These are phyloP conservation scores for Blastobotrys apis DNA, from an alignment of 1,139 yeast species.

Conservation along the genomic window DNA sequence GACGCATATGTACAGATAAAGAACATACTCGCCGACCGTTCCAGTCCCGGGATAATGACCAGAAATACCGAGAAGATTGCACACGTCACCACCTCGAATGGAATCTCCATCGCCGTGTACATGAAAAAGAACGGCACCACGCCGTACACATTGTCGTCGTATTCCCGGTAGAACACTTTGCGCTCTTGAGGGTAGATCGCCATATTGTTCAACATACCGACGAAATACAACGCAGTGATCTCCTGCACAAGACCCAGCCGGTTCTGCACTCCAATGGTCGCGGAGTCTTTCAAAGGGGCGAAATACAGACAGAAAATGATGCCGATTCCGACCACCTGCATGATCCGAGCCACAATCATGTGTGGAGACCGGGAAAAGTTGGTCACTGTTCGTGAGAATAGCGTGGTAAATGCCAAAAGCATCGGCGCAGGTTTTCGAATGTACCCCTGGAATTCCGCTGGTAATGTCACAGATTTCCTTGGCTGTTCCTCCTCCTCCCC, in stretches of 20 bases:
- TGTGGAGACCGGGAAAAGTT: constrained; percentile 60
- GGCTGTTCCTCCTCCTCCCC: background rate
- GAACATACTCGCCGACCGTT: constrained; percentile 62
- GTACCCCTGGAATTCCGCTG: constrained; percentile 21
- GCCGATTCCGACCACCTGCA: constrained; percentile 63
- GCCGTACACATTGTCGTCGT: constrained; percentile 68
- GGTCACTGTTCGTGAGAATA: constrained; percentile 44
- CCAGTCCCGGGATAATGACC: constrained; percentile 69
- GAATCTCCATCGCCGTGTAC: constrained; percentile 67
- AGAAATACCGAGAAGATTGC: constrained; percentile 56
- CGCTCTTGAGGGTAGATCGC: constrained; percentile 72
- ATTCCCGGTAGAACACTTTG: constrained; percentile 73
- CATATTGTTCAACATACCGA: constrained; percentile 74
- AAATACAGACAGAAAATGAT: constrained; percentile 64
- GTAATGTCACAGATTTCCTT: constrained; percentile 3
- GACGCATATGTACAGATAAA: constrained; percentile 59
- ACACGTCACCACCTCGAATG: constrained; percentile 62
- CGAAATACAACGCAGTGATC: constrained; percentile 64
- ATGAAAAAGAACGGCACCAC: constrained; percentile 60
- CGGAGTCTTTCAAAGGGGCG: constrained; percentile 59
- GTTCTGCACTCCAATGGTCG: constrained; percentile 53
- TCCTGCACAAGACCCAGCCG: constrained; percentile 76
- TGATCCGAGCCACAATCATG: constrained; percentile 59
- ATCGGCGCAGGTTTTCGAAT: constrained; percentile 34
- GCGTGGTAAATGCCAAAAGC: constrained; percentile 39